These are phyloP conservation scores for Lipomyces yamanashiensis DNA, from an alignment of 805 yeast species.

Conservation along the genomic window DNA sequence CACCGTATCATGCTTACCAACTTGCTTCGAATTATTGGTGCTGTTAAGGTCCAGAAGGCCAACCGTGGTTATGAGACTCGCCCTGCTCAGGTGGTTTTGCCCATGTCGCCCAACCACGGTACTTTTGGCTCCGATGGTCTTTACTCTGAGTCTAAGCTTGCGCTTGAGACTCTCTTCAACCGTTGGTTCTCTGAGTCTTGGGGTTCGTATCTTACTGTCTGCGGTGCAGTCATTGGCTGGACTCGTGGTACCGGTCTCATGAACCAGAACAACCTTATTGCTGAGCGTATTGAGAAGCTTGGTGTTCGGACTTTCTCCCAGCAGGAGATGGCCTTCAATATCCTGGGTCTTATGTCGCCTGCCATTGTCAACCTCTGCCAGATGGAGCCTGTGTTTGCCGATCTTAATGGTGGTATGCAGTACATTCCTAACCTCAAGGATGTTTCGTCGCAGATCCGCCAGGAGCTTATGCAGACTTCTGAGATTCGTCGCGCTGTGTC, in stretches of 20 bases:
- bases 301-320: constrained; percentile 99
- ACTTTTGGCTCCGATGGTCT: constrained; percentile 98
- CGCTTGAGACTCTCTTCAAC: constrained; percentile 94
- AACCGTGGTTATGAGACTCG: constrained; percentile 82
- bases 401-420: constrained; percentile 98
- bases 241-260: constrained; percentile 99
- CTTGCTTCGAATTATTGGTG: constrained; percentile 88
- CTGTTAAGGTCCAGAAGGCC: constrained; percentile 81
- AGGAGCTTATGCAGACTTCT: constrained; percentile 72
- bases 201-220: constrained; percentile 89
- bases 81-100: constrained; percentile 97
- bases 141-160: constrained; percentile 95
- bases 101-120: constrained; percentile 98
- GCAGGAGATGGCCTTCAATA: constrained; percentile 98
- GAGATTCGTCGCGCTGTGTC: constrained; percentile 96
- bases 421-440: constrained; percentile 89
- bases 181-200: constrained; percentile 99
- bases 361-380: constrained; percentile 85
- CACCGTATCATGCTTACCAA: constrained; percentile 98
- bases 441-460: constrained; percentile 77
- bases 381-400: constrained; percentile 94
- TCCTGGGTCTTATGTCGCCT: constrained; percentile 90
- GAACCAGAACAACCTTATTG: constrained; percentile 96
- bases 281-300: constrained; percentile 92
- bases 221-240: constrained; percentile 99